Conservation (phyloP, 75 land plant genomes). For the Pinus taeda region DNA sequence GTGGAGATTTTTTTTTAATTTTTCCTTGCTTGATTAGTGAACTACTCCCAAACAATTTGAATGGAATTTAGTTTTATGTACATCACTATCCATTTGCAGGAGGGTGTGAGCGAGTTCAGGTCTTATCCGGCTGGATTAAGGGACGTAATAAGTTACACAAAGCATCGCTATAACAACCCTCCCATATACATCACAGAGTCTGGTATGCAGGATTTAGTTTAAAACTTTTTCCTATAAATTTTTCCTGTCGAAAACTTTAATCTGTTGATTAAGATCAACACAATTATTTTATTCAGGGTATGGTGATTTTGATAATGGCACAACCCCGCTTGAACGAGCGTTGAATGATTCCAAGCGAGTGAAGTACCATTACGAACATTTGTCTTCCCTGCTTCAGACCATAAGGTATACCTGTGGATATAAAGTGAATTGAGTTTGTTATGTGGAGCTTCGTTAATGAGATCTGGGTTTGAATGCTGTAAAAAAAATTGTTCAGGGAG, state of each 20-base stretch:
- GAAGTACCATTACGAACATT: slow-evolving; percentile 35
- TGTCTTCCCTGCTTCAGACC: slow-evolving; percentile 30
- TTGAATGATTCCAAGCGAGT: slow-evolving; percentile 50
- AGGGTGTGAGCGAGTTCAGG: slow-evolving; percentile 46
- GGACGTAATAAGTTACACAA: slow-evolving; percentile 41
- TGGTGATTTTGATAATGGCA: slow-evolving; percentile 33
- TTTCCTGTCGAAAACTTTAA: neutral
- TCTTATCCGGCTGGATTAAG: slow-evolving; percentile 61
- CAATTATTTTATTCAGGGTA: slow-evolving; percentile 28
- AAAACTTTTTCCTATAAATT: neutral
- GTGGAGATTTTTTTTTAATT: neutral
- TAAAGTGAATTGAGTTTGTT: neutral
- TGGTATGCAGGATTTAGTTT: slow-evolving; percentile 33
- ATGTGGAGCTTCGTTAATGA: neutral
- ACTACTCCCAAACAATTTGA: too few species aligned
- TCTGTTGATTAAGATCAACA: neutral
- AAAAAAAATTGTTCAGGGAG: slow-evolving; percentile 23
- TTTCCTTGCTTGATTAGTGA: neutral
- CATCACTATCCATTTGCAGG: slow-evolving; percentile 26
- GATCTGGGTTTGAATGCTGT: neutral
- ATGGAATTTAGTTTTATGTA: too few species aligned
- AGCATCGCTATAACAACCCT: slow-evolving; percentile 53
- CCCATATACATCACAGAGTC: slow-evolving; percentile 70
- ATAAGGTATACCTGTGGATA: slow-evolving; percentile 48
- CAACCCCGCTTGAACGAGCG: slow-evolving; percentile 24